Evolutionary conservation across 1,284 basidiomycete genomes (phyloP).

Genomic region (Cryptococcus deneoformans): DNA sequence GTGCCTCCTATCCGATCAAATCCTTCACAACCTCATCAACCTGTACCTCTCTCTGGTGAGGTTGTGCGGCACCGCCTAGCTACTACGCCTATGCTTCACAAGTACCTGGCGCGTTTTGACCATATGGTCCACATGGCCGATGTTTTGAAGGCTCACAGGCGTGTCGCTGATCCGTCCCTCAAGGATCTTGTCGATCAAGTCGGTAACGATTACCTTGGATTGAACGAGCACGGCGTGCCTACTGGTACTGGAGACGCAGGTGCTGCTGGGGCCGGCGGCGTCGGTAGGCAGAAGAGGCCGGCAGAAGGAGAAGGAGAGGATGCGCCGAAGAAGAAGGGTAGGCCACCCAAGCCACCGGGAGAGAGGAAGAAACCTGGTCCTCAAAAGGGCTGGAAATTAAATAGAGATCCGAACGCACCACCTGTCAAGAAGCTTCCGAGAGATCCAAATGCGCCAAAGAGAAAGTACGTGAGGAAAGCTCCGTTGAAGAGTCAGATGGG

Average conservation of each 20-base stretch:
- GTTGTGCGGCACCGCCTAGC: slow-evolving; percentile 37
- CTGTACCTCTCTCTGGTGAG: slow-evolving; percentile 27
- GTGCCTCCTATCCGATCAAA: slow-evolving; percentile 25
- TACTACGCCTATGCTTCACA: slow-evolving; percentile 24
- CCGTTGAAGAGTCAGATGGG: slow-evolving; percentile 1
- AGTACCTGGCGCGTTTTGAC: slow-evolving; percentile 44
- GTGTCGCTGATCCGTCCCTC: slow-evolving; percentile 26
- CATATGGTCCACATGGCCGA: slow-evolving; percentile 37
- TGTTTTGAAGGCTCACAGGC: slow-evolving; percentile 25
- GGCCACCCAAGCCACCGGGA: slow-evolving; percentile 20
- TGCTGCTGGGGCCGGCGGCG: not conserved
- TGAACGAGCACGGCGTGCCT: slow-evolving; percentile 22
- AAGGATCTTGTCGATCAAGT: slow-evolving; percentile 34
- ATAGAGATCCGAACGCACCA: slow-evolving; percentile 5
- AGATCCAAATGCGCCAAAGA: slow-evolving; percentile 11
- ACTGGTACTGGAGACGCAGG: not conserved
- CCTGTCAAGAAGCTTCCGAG: not conserved
- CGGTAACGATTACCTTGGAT: slow-evolving; percentile 35
- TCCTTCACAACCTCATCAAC: slow-evolving; percentile 11
- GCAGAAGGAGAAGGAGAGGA: not conserved
- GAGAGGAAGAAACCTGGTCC: slow-evolving; percentile 41
- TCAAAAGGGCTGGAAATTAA: slow-evolving; percentile 44
- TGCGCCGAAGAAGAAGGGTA: slow-evolving; percentile 7
- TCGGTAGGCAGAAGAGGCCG: not conserved
- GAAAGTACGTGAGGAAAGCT: slow-evolving; percentile 14